Evolutionary conservation across 169 alveolate genomes (phyloP), one percentile per base, ranked within the genome.

Genomic region (Cryptosporidium sp.): DNA sequence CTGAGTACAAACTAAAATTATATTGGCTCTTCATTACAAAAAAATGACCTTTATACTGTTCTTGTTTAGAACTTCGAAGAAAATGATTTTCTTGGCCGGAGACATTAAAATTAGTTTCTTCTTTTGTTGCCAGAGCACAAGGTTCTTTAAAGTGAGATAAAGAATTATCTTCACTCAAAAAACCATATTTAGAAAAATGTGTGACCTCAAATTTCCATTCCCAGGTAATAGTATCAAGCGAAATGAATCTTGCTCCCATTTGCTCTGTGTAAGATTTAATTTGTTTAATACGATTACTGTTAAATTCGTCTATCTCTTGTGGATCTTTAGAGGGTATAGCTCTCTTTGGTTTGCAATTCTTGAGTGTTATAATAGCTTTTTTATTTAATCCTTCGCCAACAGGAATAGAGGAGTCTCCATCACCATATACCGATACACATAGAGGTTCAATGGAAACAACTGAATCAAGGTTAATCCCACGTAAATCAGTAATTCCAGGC

Each of bases 401-500:
- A 0, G 95, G 95, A 51, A 80, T 67, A 62, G 75, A 35, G 8
- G 89, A 80, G 44, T 80, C 89, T 10, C 65, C 80, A 42, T 80
- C 89, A 7, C 89, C 89, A 62, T 80, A 80, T 14, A 80, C 89
- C n/a, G 89, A 80, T 14, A 80, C 89, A 65, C 89, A 80, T 6
- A 80, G 67, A 62, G 75, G 89, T 51, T 70, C 93, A 31, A 92
- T 92, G 18, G 61, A 60, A 18, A 94, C 95, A 26, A 92, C 92
- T n/a, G 69, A 68, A 87, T 94, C 97, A 42, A 94, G 85, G 80
- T 94, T 87, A 60, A 94, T 65, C n/a, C 94, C 94, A 6, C 96
- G 73, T 23, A 94, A 71, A 68, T 94, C 97, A 10, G 96, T 93
- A 85, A 80, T 56, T 8, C 97, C 97, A 21, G 97, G 97, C 94